Evolutionary conservation across 2,329 filamentous ascomycete genomes (phyloP), one percentile per base, ranked within the genome.

Genomic region (Cercospora citrullina): DNA sequence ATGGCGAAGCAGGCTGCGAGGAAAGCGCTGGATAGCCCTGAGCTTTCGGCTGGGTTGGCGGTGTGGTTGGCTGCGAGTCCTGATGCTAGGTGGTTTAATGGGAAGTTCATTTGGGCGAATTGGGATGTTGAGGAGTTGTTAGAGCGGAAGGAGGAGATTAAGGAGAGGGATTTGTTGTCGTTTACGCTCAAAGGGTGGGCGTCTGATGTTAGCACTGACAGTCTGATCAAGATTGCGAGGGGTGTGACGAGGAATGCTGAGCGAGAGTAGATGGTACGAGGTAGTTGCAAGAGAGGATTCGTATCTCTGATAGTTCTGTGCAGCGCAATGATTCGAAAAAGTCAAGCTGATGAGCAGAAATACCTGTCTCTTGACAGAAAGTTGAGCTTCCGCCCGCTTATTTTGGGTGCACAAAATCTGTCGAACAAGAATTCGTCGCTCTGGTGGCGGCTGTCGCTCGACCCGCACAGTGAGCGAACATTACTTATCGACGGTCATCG

Each of bases 401-500:
- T 8, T 14, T 14, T 36, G 31, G 31, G 31, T 36, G 10, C 10
- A 14, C 12, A 14, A 36, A 36, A 36, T 36, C 31, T 36, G 31
- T 36, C 31, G 12, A 36, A 14, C 10, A 10, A 14, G 10, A 36
- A 36, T 36, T 8, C 14, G 4, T 36, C 31, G 31, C 31, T 14
- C 31, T 36, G 1, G 31, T 36, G 31, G 31, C 12, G 14, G 21
- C 21, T 18, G 6, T 55, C 18, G 51, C 23, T 28, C 12, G 8
- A 16, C 16, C 26, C n/a, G 53, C 26, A 16, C 14, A 14, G 14
- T 55, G 18, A n/a, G n/a, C 14, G 21, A 21, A 5, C 8, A 9
- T 55, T n/a, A 16, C 28, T 58, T 16, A 79, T 63, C 76, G 68
- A 63, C 70, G 72, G 73, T 86, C 84, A 68, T 84, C 78, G 1